phyloP scores from a whole-genome alignment of 176 grass and related monocot genomes.

The Aegilops bicornis region DNA sequence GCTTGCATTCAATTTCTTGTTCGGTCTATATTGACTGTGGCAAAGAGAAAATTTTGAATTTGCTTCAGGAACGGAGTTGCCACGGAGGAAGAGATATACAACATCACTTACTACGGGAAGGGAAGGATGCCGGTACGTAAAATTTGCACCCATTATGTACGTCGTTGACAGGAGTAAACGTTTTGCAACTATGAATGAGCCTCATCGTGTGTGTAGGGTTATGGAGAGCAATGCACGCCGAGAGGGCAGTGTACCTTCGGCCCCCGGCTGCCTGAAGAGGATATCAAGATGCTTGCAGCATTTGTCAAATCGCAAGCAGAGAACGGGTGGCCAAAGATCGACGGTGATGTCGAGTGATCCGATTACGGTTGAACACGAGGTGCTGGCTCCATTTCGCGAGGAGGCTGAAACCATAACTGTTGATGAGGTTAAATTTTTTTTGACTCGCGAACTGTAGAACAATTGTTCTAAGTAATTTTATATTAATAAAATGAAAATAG shows the following conservation, averaged over 20 bases:
- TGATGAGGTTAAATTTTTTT: no score
- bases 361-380: background rate
- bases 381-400: background rate
- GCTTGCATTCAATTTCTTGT: background rate
- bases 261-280: constrained; percentile 58
- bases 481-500: no score
- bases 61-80: constrained; percentile 72
- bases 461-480: no score
- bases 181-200: background rate
- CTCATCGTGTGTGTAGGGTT: constrained; percentile 47
- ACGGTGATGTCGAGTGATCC: constrained; percentile 50
- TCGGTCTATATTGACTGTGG: background rate
- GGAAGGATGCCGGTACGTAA: constrained; percentile 81
- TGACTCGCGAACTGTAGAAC: no score
- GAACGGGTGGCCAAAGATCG: constrained; percentile 81
- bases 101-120: constrained; percentile 89
- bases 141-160: background rate
- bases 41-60: background rate
- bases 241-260: constrained; percentile 90
- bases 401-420: background rate
- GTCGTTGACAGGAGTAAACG: background rate
- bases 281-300: constrained; percentile 75
- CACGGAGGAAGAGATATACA: constrained; percentile 76
- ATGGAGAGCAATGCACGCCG: constrained; percentile 76
- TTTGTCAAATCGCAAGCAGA: constrained; percentile 80